phyloP scores from a whole-genome alignment of 768 basidiomycete genomes.

The Phylloporus scabripes region DNA sequence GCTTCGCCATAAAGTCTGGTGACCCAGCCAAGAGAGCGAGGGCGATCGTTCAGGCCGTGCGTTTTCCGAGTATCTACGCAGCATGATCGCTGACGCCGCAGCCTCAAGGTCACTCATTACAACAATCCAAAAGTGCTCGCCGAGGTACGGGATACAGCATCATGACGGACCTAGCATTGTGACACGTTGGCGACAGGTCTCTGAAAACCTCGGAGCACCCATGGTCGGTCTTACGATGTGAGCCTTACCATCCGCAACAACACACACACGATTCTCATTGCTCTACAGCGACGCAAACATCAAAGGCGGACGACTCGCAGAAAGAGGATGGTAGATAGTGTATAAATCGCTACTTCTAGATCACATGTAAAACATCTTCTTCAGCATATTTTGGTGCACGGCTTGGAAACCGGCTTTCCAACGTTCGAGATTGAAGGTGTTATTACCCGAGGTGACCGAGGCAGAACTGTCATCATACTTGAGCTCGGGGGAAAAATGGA shows the following conservation, averaged over 20 bases:
- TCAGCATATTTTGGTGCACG: constrained; percentile 26
- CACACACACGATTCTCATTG: not conserved
- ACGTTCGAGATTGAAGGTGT: constrained; percentile 21
- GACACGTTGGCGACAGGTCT: constrained; percentile 41
- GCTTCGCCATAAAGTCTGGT: constrained; percentile 53
- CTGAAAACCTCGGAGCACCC: constrained; percentile 79
- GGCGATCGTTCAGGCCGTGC: constrained; percentile 93
- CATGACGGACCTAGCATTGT: not conserved
- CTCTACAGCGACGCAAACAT: constrained; percentile 52
- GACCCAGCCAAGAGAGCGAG: constrained; percentile 91
- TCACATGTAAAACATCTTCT: constrained; percentile 34
- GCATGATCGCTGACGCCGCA: constrained; percentile 4
- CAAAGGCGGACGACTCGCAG: constrained; percentile 65
- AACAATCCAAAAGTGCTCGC: constrained; percentile 91
- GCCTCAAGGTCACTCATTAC: constrained; percentile 78
- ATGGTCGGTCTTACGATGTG: constrained; percentile 93
- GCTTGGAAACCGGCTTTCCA: constrained; percentile 33
- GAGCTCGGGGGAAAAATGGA: constrained; percentile 42
- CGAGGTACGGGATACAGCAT: constrained; percentile 46
- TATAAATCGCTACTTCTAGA: constrained; percentile 4
- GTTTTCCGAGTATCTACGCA: constrained; percentile 11
- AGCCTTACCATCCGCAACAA: constrained; percentile 24
- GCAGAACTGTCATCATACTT: constrained; percentile 35
- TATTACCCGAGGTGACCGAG: constrained; percentile 27
- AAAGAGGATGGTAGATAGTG: constrained; percentile 55